phyloP scores from a whole-genome alignment of 441 rosid genomes.

The Syzygium syzygioides region DNA sequence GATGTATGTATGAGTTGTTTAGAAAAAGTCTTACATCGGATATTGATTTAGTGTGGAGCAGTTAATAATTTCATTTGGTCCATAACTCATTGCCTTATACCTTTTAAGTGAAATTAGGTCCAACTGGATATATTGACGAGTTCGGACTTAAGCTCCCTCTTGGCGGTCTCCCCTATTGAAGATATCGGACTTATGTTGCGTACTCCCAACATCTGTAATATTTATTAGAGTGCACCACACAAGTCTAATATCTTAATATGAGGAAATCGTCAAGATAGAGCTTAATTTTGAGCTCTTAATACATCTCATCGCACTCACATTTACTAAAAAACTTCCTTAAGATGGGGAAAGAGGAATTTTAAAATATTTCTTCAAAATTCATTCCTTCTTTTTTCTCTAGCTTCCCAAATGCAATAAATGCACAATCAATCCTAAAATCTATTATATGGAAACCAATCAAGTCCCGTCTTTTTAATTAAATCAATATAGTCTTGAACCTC shows the following conservation, averaged over 20 bases:
- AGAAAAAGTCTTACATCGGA: accelerated
- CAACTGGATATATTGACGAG: accelerated
- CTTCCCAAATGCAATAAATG: background rate
- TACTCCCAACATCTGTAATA: accelerated
- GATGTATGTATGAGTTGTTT: accelerated
- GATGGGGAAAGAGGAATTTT: background rate
- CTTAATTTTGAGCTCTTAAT: background rate
- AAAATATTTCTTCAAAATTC: background rate
- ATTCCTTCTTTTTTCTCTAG: background rate
- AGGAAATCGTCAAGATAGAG: background rate
- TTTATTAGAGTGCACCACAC: background rate
- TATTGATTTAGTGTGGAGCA: accelerated
- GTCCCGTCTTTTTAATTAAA: background rate
- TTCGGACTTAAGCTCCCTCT: accelerated
- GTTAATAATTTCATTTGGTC: accelerated
- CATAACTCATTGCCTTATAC: background rate
- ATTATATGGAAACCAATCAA: accelerated
- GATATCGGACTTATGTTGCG: accelerated
- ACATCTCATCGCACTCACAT: background rate
- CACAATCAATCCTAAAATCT: accelerated
- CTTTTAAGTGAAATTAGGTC: background rate
- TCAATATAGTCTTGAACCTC: background rate
- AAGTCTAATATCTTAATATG: background rate
- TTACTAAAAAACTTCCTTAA: background rate
- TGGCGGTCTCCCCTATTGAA: accelerated